Evolutionary conservation across 371 early-diverging fungal genomes (phyloP).

Genomic region (Blakeslea trispora): DNA sequence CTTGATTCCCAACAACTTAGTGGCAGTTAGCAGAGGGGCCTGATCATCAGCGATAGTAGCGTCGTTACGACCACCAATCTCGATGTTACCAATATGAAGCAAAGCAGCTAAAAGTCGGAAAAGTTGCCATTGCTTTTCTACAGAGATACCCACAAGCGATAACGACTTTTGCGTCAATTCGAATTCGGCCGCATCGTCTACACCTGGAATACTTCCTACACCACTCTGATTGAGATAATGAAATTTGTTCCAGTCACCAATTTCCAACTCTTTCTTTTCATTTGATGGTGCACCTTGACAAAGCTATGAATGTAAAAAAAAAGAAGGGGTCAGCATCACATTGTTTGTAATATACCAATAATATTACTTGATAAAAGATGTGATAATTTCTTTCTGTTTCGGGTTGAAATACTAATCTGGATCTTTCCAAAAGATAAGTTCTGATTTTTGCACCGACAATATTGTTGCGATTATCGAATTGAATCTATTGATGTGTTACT

Average conservation of each 20-base stretch:
- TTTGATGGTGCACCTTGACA: constrained; percentile 85
- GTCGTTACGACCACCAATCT: constrained; percentile 73
- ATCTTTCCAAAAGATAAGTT: constrained; percentile 97
- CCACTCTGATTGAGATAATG: constrained; percentile 89
- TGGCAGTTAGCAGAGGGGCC: constrained; percentile 64
- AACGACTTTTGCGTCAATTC: constrained; percentile 83
- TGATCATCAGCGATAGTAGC: constrained; percentile 79
- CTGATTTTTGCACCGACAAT: constrained; percentile 96
- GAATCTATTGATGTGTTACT: constrained; percentile 48
- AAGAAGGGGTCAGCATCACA: not conserved
- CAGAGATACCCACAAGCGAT: constrained; percentile 82
- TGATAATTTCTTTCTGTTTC: constrained; percentile 97
- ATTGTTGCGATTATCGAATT: constrained; percentile 74
- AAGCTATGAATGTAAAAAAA: constrained; percentile 66
- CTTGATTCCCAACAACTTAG: constrained; percentile 76
- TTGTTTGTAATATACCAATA: no score
- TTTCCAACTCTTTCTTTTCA: constrained; percentile 78
- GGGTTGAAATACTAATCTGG: constrained; percentile 95
- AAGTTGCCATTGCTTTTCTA: constrained; percentile 87
- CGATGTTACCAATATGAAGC: constrained; percentile 92
- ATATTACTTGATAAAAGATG: constrained; percentile 96
- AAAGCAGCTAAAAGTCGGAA: constrained; percentile 89
- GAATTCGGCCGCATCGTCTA: constrained; percentile 93
- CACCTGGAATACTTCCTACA: constrained; percentile 76
- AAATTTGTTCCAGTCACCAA: constrained; percentile 77